Percentiles rank a stretch among this genome's conserved stretches.
Conservation (phyloP, 352 stramenopile species). For the Phytopythium sindhum region DNA sequence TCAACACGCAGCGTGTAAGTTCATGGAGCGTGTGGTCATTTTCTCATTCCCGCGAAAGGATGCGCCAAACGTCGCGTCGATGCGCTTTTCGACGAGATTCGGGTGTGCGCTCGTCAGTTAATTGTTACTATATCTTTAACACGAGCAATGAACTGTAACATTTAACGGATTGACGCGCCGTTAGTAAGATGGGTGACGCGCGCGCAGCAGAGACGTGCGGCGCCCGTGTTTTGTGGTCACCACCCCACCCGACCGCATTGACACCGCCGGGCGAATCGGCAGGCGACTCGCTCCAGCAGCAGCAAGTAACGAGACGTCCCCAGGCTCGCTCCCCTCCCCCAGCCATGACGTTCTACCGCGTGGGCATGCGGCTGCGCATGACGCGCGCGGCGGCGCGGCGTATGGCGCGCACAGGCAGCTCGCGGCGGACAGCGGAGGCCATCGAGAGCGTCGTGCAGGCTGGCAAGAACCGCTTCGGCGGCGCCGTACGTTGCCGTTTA, state of each 20-base stretch:
- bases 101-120: background rate
- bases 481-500: constrained; percentile 38
- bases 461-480: constrained; percentile 62
- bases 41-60: background rate
- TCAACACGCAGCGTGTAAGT: background rate
- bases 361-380: constrained; percentile 58
- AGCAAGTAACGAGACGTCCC: background rate
- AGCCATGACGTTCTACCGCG: constrained; percentile 70
- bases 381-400: constrained; percentile 57
- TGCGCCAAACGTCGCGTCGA: background rate
- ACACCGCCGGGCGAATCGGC: background rate
- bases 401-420: constrained; percentile 52
- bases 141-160: background rate
- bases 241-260: background rate
- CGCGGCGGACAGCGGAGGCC: constrained; percentile 36
- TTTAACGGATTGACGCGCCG: constrained; percentile 3
- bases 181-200: constrained; percentile 7
- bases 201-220: background rate
- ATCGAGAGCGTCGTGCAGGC: constrained; percentile 65
- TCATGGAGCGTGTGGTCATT: background rate
- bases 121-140: background rate
- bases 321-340: background rate
- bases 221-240: constrained; percentile 1
- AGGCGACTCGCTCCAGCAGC: constrained; percentile 2
- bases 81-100: background rate